phyloP scores from a whole-genome alignment of 441 rosid genomes.

The Corymbia calophylla region DNA sequence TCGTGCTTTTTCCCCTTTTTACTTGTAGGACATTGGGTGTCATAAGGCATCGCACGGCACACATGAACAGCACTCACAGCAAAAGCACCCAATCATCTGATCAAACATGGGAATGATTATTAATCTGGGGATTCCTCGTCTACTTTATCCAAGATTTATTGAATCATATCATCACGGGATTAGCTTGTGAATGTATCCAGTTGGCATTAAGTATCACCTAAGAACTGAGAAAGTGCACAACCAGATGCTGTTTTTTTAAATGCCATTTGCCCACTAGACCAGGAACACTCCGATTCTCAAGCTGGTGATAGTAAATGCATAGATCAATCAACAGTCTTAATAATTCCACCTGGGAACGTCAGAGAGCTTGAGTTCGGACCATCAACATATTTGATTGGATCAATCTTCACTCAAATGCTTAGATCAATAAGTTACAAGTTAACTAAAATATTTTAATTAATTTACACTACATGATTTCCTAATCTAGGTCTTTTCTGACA shows the following conservation, averaged over 20 bases:
- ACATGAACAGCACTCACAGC: not conserved
- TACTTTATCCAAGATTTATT: not conserved
- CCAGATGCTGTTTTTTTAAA: not conserved
- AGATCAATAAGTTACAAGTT: accelerated
- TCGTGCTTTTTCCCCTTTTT: not conserved
- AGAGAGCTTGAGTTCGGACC: accelerated
- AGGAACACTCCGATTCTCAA: not conserved
- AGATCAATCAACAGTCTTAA: not conserved
- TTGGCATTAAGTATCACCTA: not conserved
- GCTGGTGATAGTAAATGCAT: not conserved
- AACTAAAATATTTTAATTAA: accelerated
- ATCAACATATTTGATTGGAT: accelerated
- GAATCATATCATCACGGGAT: not conserved
- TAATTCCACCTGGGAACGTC: accelerated
- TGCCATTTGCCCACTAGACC: not conserved
- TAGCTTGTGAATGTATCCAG: not conserved
- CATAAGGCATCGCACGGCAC: not conserved
- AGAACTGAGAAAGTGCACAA: not conserved
- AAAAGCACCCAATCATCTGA: not conserved
- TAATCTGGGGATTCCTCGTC: not conserved
- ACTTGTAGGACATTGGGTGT: not conserved
- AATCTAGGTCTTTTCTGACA: accelerated
- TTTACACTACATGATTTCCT: accelerated
- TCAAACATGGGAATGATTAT: not conserved
- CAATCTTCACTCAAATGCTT: accelerated